phyloP scores from a whole-genome alignment of 2,329 filamentous ascomycete genomes.

The Septoria linicola region DNA sequence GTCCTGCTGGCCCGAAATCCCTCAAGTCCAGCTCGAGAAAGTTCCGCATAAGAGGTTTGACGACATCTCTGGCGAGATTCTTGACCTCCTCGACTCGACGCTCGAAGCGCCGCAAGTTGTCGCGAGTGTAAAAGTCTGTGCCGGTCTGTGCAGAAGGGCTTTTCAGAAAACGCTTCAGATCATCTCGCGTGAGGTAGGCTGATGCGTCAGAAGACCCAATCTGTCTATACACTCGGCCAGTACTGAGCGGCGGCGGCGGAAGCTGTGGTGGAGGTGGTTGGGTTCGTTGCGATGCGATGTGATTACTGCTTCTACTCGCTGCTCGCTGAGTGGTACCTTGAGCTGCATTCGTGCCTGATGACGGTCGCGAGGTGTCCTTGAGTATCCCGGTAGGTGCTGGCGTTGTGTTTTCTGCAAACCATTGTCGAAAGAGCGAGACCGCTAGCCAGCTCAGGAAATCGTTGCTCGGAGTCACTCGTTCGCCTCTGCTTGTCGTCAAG shows the following conservation, averaged over 20 bases:
- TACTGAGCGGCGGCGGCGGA: constrained; percentile 41
- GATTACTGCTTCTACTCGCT: constrained; percentile 28
- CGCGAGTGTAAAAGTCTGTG: constrained; percentile 78
- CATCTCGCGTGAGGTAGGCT: constrained; percentile 76
- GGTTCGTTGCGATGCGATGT: constrained; percentile 35
- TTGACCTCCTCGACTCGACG: constrained; percentile 86
- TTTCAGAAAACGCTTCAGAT: constrained; percentile 88
- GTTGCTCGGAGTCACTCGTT: constrained; percentile 75
- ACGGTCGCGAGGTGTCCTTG: constrained; percentile 37
- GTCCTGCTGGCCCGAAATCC: constrained; percentile 37
- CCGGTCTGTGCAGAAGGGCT: constrained; percentile 49
- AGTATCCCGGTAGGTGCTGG: constrained; percentile 60
- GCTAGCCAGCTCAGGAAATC: constrained; percentile 88
- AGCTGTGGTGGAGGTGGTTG: constrained; percentile 29
- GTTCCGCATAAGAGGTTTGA: constrained; percentile 82
- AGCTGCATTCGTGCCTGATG: constrained; percentile 10
- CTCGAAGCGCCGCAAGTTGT: constrained; percentile 84
- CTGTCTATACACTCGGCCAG: constrained; percentile 73
- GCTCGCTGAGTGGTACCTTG: constrained; percentile 14
- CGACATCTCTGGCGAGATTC: constrained; percentile 74
- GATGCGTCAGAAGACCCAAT: constrained; percentile 62
- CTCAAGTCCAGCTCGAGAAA: constrained; percentile 74
- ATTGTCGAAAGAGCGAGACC: constrained; percentile 83
- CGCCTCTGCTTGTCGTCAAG: constrained; percentile 74
- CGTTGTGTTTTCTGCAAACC: constrained; percentile 86